Conservation (phyloP, 139 green algal species). For the Pycnococcus provasolii region DNA sequence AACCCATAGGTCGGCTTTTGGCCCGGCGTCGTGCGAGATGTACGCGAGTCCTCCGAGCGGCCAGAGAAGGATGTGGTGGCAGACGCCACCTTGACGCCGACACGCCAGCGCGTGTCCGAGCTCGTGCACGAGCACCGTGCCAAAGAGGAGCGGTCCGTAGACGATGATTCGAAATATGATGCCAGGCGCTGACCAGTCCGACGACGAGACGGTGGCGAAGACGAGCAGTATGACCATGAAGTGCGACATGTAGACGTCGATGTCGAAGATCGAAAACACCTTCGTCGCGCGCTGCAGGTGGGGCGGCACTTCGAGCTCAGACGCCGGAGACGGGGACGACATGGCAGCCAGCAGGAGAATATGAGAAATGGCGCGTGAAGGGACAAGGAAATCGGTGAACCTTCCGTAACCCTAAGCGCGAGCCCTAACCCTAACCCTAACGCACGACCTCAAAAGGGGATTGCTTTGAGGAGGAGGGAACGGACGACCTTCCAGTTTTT, state of each 20-base stretch:
- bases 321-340: too few species aligned
- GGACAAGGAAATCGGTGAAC: too few species aligned
- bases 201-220: background rate
- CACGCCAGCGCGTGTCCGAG: slow-evolving; percentile 43
- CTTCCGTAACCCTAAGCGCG: too few species aligned
- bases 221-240: background rate
- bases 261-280: background rate
- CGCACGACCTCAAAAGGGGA: too few species aligned
- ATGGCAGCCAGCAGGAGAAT: too few species aligned
- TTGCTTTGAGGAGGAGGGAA: too few species aligned
- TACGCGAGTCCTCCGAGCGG: slow-evolving; percentile 63
- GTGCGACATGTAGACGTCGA: background rate
- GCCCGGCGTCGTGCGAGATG: slow-evolving; percentile 41
- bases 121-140: slow-evolving; percentile 54
- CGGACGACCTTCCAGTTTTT: too few species aligned
- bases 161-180: slow-evolving; percentile 25
- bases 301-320: too few species aligned
- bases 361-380: too few species aligned
- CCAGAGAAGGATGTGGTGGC: slow-evolving; percentile 57
- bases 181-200: background rate
- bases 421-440: too few species aligned
- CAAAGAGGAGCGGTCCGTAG: slow-evolving; percentile 45
- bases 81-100: slow-evolving; percentile 32
- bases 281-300: background rate
- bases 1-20: slow-evolving; percentile 28